These are phyloP conservation scores for Saccharomycopsis microspora DNA, from an alignment of 805 yeast species.

Conservation along the genomic window DNA sequence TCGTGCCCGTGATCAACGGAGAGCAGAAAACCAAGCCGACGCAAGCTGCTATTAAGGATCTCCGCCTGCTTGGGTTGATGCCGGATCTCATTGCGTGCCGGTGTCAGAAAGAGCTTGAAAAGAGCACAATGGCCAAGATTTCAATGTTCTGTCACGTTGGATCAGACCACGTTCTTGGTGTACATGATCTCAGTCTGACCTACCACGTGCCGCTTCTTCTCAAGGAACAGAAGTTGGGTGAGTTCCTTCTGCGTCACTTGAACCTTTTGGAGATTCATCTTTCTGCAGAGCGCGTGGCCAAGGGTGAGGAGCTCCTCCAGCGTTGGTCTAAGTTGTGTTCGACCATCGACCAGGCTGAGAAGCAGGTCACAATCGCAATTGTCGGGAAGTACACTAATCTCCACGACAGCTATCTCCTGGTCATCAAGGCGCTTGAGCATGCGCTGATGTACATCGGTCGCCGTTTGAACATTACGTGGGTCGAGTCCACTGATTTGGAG, in stretches of 20 bases:
- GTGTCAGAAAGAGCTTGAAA: conserved; percentile 74
- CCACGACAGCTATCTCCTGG: conserved; percentile 91
- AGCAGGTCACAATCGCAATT: conserved; percentile 85
- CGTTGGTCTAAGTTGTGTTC: conserved; percentile 77
- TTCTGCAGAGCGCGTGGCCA: conserved; percentile 37
- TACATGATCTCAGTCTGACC: conserved; percentile 92
- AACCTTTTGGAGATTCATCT: conserved; percentile 38
- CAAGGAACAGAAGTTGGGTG: conserved; percentile 75
- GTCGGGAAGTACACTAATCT: conserved; percentile 96
- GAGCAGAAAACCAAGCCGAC: conserved; percentile 99
- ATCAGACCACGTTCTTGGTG: conserved; percentile 94
- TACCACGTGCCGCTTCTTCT: conserved; percentile 93
- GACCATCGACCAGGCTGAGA: conserved; percentile 71
- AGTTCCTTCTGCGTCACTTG: conserved; percentile 60
- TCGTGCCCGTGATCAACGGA: conserved; percentile 96
- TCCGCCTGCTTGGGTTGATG: conserved; percentile 86
- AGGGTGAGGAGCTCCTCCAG: conserved; percentile 57
- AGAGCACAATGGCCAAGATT: conserved; percentile 84
- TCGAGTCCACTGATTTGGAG: conserved; percentile 87
- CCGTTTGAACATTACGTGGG: conserved; percentile 86
- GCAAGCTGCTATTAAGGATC: conserved; percentile 96
- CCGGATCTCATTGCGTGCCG: conserved; percentile 98
- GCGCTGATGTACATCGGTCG: conserved; percentile 83
- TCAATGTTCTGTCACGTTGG: conserved; percentile 99
- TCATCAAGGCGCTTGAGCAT: conserved; percentile 92